Conservation (phyloP, 2,329 filamentous ascomycete species). For the Didymella segeticola region DNA sequence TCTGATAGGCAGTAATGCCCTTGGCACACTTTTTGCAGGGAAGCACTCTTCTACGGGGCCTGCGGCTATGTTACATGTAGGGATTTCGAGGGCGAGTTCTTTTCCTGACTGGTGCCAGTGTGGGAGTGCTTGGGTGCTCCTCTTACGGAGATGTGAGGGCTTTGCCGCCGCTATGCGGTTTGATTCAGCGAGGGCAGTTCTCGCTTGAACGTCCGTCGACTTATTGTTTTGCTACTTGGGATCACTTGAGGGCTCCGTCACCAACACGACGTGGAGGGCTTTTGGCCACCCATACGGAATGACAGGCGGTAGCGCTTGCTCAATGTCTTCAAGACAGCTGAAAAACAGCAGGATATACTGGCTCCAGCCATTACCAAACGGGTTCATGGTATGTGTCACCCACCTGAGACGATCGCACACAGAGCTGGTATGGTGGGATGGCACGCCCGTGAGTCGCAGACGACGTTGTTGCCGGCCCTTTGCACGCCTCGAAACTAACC, state of each 20-base stretch:
- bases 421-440: conserved; percentile 19
- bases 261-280: not conserved
- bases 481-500: conserved; percentile 12
- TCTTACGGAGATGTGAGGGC: not conserved
- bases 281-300: not conserved
- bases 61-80: conserved; percentile 25
- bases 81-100: conserved; percentile 18
- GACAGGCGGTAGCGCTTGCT: too few relatives aligned
- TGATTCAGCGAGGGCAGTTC: too few relatives aligned
- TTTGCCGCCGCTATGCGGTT: too few relatives aligned
- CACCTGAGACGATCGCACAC: conserved; percentile 9
- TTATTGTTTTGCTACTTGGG: too few relatives aligned
- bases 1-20: conserved; percentile 36
- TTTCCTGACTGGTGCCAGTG: conserved; percentile 9
- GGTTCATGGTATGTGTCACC: conserved; percentile 20
- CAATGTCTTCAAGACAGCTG: not conserved
- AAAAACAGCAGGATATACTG: conserved; percentile 3
- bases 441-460: conserved; percentile 20
- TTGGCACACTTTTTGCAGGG: conserved; percentile 34
- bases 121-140: not conserved
- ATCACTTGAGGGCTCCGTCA: too few relatives aligned
- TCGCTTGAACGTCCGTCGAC: too few relatives aligned
- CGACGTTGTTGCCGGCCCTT: not conserved
- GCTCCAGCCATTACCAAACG: conserved; percentile 3
- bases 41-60: conserved; percentile 24